Percentiles rank a stretch among this genome's conserved stretches.
These are phyloP conservation scores for Talaromyces sp. DNA, from an alignment of 2,329 filamentous ascomycete genomes.

Conservation along the genomic window DNA sequence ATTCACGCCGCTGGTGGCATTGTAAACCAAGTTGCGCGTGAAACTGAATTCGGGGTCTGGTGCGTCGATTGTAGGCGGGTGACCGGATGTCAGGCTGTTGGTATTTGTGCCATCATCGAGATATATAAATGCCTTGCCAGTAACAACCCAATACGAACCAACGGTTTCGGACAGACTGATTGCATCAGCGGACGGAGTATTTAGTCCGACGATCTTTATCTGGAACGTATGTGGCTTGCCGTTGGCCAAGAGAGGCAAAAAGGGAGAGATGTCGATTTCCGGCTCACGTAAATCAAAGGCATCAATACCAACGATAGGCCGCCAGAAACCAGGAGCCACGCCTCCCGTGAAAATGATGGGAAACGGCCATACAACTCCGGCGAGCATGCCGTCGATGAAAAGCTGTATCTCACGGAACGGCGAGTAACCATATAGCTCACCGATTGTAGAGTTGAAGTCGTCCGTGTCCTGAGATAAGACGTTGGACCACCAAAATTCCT, in stretches of 20 bases:
- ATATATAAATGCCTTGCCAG: constrained; percentile 79
- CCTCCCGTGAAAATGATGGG: constrained; percentile 80
- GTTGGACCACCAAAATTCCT: constrained; percentile 87
- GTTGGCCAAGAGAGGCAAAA: constrained; percentile 65
- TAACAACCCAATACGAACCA: constrained; percentile 68
- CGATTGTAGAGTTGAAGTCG: constrained; percentile 56
- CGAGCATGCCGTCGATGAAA: constrained; percentile 66
- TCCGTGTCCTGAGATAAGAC: constrained; percentile 59
- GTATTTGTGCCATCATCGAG: constrained; percentile 43
- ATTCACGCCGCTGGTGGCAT: constrained; percentile 50
- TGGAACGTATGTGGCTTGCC: constrained; percentile 62
- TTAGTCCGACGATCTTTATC: constrained; percentile 62
- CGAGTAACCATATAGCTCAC: constrained; percentile 61
- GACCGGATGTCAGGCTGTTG: background rate
- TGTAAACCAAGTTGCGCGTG: constrained; percentile 25
- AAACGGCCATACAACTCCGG: constrained; percentile 76
- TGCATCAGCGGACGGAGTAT: constrained; percentile 49
- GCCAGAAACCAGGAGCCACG: constrained; percentile 69
- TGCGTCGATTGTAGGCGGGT: constrained; percentile 25
- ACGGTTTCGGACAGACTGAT: constrained; percentile 53
- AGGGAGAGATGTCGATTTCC: constrained; percentile 78
- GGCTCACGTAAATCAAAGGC: constrained; percentile 75
- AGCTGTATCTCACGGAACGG: constrained; percentile 77
- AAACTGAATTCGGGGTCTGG: constrained; percentile 47
- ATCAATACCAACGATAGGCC: constrained; percentile 73